These are phyloP conservation scores for Chlorella sorokiniana DNA, from an alignment of 139 green algal genomes.

Conservation along the genomic window DNA sequence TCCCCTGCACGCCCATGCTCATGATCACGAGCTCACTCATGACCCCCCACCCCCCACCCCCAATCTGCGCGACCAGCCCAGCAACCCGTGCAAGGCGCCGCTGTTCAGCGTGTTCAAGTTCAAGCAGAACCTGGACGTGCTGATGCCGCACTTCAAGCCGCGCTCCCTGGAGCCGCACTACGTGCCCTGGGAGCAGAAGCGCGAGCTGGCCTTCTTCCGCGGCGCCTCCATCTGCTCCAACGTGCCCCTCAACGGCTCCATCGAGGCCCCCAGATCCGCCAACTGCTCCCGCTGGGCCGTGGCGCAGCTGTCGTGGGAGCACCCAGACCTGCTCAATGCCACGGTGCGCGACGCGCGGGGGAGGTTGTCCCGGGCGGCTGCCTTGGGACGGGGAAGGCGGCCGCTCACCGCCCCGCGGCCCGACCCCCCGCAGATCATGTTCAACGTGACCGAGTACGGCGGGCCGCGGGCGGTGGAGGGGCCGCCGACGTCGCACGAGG, in stretches of 20 bases:
- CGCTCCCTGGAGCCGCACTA: background rate
- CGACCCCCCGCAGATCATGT: no score
- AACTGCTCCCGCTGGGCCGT: background rate
- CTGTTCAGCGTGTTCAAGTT: background rate
- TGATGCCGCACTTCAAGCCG: background rate
- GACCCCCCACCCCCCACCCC: background rate
- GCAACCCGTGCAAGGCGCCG: background rate
- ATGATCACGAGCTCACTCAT: background rate
- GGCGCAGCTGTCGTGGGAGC: background rate
- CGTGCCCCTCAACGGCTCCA: background rate
- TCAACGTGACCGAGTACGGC: background rate
- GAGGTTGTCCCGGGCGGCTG: no score
- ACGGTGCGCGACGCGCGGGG: no score
- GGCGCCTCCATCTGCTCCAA: background rate
- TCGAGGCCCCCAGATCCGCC: background rate
- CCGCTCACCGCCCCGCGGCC: no score
- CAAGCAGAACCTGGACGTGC: background rate
- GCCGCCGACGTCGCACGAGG: background rate
- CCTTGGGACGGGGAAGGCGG: no score
- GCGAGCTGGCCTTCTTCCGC: background rate
- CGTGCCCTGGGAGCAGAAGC: background rate
- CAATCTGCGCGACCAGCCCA: background rate
- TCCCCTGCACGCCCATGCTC: no score
- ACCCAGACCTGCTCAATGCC: background rate
- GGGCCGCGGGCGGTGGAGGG: background rate